A percentile compares a stretch with the other conserved stretches of the same genome.
These are phyloP conservation scores for Ammopiptanthus mongolicus DNA, from an alignment of 306 rosid species.

Conservation along the genomic window DNA sequence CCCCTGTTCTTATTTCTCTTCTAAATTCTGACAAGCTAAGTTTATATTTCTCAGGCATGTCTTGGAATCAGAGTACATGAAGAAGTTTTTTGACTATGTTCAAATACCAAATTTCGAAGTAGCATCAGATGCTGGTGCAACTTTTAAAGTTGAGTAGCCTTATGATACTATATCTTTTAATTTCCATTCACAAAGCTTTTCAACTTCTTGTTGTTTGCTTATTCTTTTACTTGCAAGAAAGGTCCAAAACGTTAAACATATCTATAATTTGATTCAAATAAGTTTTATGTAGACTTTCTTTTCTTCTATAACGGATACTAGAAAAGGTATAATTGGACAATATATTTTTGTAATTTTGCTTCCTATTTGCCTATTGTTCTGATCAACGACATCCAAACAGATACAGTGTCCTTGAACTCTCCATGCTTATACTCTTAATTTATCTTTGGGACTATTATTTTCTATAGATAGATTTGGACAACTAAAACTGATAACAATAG, in stretches of 20 bases:
- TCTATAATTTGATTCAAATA: not conserved
- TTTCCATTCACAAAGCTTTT: not conserved
- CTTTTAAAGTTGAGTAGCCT: constrained; percentile 60
- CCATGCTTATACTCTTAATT: not conserved
- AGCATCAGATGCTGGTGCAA: constrained; percentile 81
- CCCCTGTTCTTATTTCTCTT: not conserved
- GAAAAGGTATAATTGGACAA: not conserved
- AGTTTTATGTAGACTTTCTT: not conserved
- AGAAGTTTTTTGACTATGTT: constrained; percentile 63
- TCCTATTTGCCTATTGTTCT: not conserved
- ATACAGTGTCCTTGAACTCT: not conserved
- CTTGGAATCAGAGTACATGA: constrained; percentile 70
- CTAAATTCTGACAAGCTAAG: not conserved
- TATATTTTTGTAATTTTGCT: not conserved
- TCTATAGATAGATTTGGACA: not conserved
- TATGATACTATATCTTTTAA: not conserved
- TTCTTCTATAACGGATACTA: not conserved
- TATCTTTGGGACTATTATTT: not conserved
- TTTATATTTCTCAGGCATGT: constrained; percentile 50
- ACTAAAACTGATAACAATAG: not conserved
- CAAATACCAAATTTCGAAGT: constrained; percentile 82
- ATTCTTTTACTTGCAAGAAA: not conserved
- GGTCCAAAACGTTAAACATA: too few relatives aligned
- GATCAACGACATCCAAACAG: not conserved
- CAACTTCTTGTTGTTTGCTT: not conserved